Base-by-base conservation (phyloP, 345 rosid genomes). In the Linum tenue region DNA sequence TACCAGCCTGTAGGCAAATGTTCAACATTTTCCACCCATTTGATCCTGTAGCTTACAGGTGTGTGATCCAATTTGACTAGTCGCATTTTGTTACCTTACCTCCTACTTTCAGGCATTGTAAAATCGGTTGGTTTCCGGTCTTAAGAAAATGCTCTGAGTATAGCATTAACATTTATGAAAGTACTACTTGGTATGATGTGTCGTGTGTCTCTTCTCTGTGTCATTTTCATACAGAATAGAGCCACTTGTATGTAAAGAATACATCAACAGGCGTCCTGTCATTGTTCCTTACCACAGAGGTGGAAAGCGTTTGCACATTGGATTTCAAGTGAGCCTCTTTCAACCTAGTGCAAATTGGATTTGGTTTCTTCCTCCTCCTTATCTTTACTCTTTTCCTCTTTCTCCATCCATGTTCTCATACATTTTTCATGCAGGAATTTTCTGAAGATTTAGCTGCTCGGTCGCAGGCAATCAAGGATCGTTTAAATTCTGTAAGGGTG, bases 1-100 rank as follows among this genome's bases (percentile, higher is more conserved):
- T 88, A 86, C 99, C 97, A 59, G 86, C 91, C 62, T 94, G 97
- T 76, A 81, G 76, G 67, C 99, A 82, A 80, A 90, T 94, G 97
- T 81, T 90, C 87, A 94, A 90, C 82, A 94, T 94, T 68, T 94
- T 90, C 78, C 97, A 90, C 75, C 99, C 97, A 31, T 94, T 69
- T 73, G 99, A 94, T 79, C 99, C 99, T 60, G 99, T 94, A 72
- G 99, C 99, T 65, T 94, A 90, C 77, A 88, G 99, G 99, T 94
- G 57, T 67, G 78, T 70, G 60, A 1, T 67, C 10, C 37, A 62
- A 39, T 59, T 36, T 15, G 31, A 43, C 9, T 0, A 62, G 39
- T 53, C 35, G 51, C 37, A 44, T 37, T 37, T 43, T 64, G 37
- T 55, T 55, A 38, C 31, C 31, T 22, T 22, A 22, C 31, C 31